Percentiles rank a stretch among this genome's conserved stretches.
Evolutionary conservation across 1,284 basidiomycete genomes (phyloP).

Genomic region (Ustilago shanxiensis): DNA sequence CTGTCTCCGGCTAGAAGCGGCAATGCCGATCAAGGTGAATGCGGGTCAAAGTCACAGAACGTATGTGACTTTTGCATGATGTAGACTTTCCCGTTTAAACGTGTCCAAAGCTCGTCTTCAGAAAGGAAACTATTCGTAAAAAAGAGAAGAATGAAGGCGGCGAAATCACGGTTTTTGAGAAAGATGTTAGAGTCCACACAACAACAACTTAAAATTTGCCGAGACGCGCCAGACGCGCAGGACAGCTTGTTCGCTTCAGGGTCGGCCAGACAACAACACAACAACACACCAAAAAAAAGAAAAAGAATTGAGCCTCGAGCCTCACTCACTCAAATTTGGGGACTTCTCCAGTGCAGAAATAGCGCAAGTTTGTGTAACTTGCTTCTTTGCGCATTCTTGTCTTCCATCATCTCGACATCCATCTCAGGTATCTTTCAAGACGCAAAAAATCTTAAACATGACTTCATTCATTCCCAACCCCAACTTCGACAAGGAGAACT

Average conservation of each 20-base stretch:
- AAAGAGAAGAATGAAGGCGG: too few relatives aligned
- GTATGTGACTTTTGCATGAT: neutral
- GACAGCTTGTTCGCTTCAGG: neutral
- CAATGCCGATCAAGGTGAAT: neutral
- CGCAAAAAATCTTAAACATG: slow-evolving; percentile 33
- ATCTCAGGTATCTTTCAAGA: neutral
- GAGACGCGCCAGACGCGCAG: slow-evolving; percentile 8
- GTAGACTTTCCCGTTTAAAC: neutral
- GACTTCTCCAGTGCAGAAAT: neutral
- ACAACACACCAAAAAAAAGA: slow-evolving; percentile 3
- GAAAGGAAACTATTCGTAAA: too few relatives aligned
- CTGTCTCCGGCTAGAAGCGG: neutral
- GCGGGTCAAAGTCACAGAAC: neutral
- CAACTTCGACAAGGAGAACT: slow-evolving; percentile 49
- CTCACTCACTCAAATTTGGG: too few relatives aligned
- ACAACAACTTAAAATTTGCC: neutral
- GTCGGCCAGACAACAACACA: too few relatives aligned
- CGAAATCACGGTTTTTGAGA: too few relatives aligned
- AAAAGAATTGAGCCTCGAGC: neutral
- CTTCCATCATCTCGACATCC: neutral
- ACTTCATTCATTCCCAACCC: slow-evolving; percentile 55
- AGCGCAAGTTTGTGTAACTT: neutral
- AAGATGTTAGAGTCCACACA: neutral
- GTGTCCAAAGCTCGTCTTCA: too few relatives aligned
- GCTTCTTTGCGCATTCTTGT: neutral